Conservation (phyloP, 2,329 filamentous ascomycete genomes). For the Zymoseptoria crescenta region DNA sequence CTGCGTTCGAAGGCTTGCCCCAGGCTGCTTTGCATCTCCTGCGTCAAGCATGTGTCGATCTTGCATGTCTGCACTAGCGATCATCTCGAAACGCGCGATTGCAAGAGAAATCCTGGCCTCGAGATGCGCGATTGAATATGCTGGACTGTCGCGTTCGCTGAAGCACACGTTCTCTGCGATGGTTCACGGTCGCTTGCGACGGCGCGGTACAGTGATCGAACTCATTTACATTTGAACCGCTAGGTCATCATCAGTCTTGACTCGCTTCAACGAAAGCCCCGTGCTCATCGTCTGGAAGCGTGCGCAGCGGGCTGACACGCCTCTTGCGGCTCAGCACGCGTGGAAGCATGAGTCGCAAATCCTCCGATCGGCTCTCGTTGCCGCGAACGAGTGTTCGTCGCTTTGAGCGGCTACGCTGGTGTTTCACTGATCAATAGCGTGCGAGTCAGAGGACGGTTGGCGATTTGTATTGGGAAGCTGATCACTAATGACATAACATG, state of each 20-base stretch:
- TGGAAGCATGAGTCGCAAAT: neutral
- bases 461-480: neutral
- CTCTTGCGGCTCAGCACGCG: neutral
- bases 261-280: neutral
- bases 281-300: neutral
- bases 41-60: neutral
- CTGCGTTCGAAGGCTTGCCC: neutral
- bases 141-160: neutral
- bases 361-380: neutral
- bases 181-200: neutral
- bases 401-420: neutral
- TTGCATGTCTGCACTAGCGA: neutral
- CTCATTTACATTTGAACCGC: neutral
- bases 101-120: neutral
- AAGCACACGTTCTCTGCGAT: neutral
- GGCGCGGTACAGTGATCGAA: neutral
- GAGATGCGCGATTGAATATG: neutral
- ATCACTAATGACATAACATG: neutral
- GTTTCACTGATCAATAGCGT: neutral
- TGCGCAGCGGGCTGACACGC: neutral
- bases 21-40: neutral
- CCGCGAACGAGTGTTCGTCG: neutral
- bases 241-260: neutral
- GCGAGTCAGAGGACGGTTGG: neutral
- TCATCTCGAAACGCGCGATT: neutral